These are phyloP conservation scores for Vigna reflexopilosa DNA, from an alignment of 306 rosid genomes.

Conservation along the genomic window DNA sequence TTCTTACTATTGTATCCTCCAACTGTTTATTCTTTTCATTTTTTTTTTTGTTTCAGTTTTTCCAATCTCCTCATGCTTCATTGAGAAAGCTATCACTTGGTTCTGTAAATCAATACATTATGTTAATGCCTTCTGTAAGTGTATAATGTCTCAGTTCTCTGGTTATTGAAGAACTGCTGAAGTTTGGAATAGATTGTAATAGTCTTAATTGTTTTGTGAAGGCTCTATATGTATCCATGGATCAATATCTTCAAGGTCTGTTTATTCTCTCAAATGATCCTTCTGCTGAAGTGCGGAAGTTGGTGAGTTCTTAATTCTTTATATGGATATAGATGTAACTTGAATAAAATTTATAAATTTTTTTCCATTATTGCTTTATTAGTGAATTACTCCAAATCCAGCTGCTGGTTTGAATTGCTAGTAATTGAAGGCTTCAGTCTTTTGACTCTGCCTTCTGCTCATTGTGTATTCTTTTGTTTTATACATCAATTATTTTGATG, in stretches of 20 bases:
- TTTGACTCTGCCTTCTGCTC: conserved; percentile 9
- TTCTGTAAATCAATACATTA: conserved; percentile 92
- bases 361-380: conserved; percentile 23
- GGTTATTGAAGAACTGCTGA: conserved; percentile 37
- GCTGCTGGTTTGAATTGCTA: conserved; percentile 30
- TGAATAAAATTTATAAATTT: neutral
- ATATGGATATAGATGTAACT: conserved; percentile 24
- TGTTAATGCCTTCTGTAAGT: conserved; percentile 98
- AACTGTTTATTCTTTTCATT: neutral
- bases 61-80: conserved; percentile 90
- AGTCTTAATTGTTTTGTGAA: conserved; percentile 43
- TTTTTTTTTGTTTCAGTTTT: conserved; percentile 64
- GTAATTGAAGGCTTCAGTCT: conserved; percentile 36
- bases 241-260: conserved; percentile 95
- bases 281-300: conserved; percentile 82
- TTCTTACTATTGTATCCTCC: conserved; percentile 34
- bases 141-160: conserved; percentile 35
- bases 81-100: conserved; percentile 89
- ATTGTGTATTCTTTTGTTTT: conserved; percentile 21
- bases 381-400: conserved; percentile 26
- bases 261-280: conserved; percentile 88
- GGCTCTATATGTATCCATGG: conserved; percentile 85
- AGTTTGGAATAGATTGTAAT: conserved; percentile 38
- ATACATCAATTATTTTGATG: conserved; percentile 8
- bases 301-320: conserved; percentile 63